These are phyloP conservation scores for Alternaria conjuncta DNA, from an alignment of 2,329 filamentous ascomycete species.

Conservation along the genomic window DNA sequence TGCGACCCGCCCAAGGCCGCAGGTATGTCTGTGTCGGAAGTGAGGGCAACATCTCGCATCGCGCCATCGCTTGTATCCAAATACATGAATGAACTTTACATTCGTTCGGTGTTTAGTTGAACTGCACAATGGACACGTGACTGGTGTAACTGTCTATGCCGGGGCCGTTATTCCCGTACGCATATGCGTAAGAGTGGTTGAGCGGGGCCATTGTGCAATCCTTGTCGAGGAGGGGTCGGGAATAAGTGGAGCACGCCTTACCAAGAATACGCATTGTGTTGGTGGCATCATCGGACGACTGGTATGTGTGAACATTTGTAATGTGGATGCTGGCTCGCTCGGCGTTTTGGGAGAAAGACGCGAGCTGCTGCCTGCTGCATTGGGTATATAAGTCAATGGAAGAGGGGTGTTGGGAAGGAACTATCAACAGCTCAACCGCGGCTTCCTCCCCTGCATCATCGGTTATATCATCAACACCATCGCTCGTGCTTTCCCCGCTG, in stretches of 20 bases:
- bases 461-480: neutral
- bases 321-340: neutral
- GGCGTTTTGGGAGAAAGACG: neutral
- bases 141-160: neutral
- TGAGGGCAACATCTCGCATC: neutral
- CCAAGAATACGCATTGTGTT: neutral
- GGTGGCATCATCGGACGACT: neutral
- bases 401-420: neutral
- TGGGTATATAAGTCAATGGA: conserved; percentile 1
- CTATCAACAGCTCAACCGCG: neutral
- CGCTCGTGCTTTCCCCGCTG: neutral
- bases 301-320: neutral
- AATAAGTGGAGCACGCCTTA: neutral
- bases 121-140: neutral
- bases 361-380: neutral
- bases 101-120: neutral
- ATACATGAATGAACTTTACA: neutral
- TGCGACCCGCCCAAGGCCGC: neutral
- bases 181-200: neutral
- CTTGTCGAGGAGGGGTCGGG: neutral
- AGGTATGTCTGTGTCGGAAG: neutral
- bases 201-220: neutral
- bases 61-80: neutral
- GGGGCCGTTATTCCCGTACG: neutral
- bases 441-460: neutral